A percentile compares a stretch with the other conserved stretches of the same genome.
Evolutionary conservation across 2,329 filamentous ascomycete genomes (phyloP).

Genomic region (Emergomyces africanus): DNA sequence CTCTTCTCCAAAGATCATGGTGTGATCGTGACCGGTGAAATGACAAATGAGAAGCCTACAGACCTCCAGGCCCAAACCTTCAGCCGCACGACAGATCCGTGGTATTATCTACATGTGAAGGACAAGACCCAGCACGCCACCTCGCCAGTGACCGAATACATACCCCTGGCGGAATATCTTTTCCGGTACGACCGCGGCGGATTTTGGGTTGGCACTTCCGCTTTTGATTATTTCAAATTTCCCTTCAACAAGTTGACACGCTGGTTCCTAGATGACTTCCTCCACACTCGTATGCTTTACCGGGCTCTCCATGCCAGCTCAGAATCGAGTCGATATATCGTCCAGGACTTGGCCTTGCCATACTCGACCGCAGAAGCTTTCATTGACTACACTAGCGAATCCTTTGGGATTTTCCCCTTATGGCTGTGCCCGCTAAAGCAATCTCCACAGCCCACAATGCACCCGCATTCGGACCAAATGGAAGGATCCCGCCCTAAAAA

Average conservation of each 20-base stretch:
- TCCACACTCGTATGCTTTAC: slow-evolving; percentile 47
- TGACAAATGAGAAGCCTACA: slow-evolving; percentile 34
- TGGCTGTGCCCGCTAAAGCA: slow-evolving; percentile 44
- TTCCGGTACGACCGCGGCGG: slow-evolving; percentile 46
- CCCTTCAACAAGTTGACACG: slow-evolving; percentile 48
- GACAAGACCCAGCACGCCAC: slow-evolving; percentile 13
- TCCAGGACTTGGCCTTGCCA: slow-evolving; percentile 49
- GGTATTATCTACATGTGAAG: slow-evolving; percentile 60
- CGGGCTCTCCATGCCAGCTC: slow-evolving; percentile 45
- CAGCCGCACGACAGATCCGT: slow-evolving; percentile 49
- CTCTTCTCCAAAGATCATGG: slow-evolving; percentile 42
- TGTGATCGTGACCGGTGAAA: slow-evolving; percentile 45
- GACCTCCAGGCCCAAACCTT: slow-evolving; percentile 34
- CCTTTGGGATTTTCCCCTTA: slow-evolving; percentile 40
- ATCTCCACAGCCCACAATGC: not conserved
- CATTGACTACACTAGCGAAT: slow-evolving; percentile 33
- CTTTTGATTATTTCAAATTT: slow-evolving; percentile 43
- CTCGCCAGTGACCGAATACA: slow-evolving; percentile 22
- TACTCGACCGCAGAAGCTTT: slow-evolving; percentile 38
- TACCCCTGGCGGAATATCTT: slow-evolving; percentile 41
- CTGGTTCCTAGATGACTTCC: slow-evolving; percentile 43
- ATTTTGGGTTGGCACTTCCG: slow-evolving; percentile 45
- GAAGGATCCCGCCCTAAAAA: not conserved
- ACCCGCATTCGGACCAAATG: not conserved
- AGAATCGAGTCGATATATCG: slow-evolving; percentile 39